Base-by-base conservation (phyloP, 345 rosid species). In the Populus alba region DNA sequence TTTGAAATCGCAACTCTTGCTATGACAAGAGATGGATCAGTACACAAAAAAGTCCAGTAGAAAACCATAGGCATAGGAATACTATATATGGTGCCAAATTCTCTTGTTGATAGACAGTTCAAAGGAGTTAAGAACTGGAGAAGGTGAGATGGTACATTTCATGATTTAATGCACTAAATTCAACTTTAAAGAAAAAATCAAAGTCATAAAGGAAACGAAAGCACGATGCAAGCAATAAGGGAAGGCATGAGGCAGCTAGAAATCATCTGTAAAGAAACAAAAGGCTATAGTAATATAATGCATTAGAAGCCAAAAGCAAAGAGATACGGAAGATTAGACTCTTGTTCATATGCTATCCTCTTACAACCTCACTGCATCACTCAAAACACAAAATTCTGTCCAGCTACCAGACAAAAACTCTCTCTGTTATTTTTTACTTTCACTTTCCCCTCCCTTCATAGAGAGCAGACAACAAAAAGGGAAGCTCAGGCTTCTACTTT, bases 351-450 rank as follows among this genome's bases (percentile, higher is more conserved):
- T 72, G 2, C 47, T 43, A 62, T 57, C 47, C 83, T 37, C 69
- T 62, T 47, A 74, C 83, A 66, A 71, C 63, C 47, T 41, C 63
- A 73, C 49, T 45, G 57, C 82, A 69, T 78, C 70, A 35, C 79
- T 71, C 75, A 76, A 79, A 82, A 79, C 77, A 41, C 67, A 68
- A 10, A 23, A 59, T 71, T 68, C 80, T 71, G 59, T 59, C 80
- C 62, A 84, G 80, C 76, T 76, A 85, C 43, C 83, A 68, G 81
- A 83, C 90, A 81, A 87, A 83, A 77, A 72, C 68, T 71, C 78
- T 18, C 3, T 22, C 39, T 12, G 29, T 3, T 15, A 38, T 18
- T 27, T 53, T 12, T 39, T 3, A 2, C 16, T 8, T 15, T 6
- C 53, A 11, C 8, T 39, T 17, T 6, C 8, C n/a, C 68, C 57